A percentile compares a stretch with the other conserved stretches of the same genome.
Evolutionary conservation across 164 flowering plant species (phyloP).

Genomic region (Protea cynaroides): DNA sequence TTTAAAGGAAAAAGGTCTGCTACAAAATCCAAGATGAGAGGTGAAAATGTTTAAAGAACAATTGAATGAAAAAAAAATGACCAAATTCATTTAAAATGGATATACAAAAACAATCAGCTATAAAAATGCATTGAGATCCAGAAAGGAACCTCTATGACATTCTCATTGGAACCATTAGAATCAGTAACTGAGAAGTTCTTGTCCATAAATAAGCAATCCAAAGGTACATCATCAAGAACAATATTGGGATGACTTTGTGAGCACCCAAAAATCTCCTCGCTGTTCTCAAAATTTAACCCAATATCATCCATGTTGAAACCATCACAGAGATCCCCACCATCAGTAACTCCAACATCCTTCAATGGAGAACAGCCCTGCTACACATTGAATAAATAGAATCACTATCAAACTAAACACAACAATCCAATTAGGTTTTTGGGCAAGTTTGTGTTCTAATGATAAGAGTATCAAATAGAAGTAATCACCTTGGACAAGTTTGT

Average conservation of each 20-base stretch:
- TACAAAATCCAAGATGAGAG: too few relatives aligned
- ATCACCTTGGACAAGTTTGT: conserved; percentile 31
- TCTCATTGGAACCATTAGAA: conserved; percentile 34
- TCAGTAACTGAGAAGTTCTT: conserved; percentile 37
- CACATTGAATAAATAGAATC: conserved; percentile 4
- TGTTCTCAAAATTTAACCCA: conserved; percentile 28
- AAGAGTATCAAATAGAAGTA: background rate
- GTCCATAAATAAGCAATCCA: conserved; percentile 38
- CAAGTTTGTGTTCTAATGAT: too few relatives aligned
- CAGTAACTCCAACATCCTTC: conserved; percentile 29
- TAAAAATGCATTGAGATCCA: background rate
- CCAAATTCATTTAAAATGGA: too few relatives aligned
- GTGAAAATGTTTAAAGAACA: too few relatives aligned
- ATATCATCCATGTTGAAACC: conserved; percentile 39
- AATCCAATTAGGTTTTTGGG: too few relatives aligned
- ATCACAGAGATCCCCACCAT: conserved; percentile 31
- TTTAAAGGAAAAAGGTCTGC: too few relatives aligned
- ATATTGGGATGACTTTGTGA: conserved; percentile 23
- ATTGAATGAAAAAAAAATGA: too few relatives aligned
- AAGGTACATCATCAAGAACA: conserved; percentile 27
- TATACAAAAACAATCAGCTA: background rate
- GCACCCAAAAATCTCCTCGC: conserved; percentile 35
- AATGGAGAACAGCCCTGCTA: conserved; percentile 28
- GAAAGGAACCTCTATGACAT: conserved; percentile 42
- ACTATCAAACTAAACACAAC: background rate